These are phyloP conservation scores for Bifiguratus adelaidae DNA, from an alignment of 192 early-diverging fungal species.

Conservation along the genomic window DNA sequence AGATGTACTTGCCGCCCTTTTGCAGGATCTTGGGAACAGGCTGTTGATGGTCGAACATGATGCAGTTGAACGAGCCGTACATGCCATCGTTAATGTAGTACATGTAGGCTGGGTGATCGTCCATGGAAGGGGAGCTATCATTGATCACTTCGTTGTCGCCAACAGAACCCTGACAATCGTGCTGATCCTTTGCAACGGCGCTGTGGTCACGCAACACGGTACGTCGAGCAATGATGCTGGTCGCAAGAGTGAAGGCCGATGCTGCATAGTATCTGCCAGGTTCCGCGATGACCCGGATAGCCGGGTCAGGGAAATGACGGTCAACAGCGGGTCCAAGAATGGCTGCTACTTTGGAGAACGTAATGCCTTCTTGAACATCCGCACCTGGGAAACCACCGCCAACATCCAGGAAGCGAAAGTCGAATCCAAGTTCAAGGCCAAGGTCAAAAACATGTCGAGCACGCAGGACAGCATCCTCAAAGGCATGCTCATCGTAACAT, in stretches of 20 bases:
- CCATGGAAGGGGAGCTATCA: conserved; percentile 6
- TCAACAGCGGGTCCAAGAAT: conserved; percentile 75
- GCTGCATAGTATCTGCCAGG: conserved; percentile 96
- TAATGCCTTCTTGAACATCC: conserved; percentile 58
- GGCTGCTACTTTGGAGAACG: conserved; percentile 74
- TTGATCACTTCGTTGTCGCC: neutral
- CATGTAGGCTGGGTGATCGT: conserved; percentile 48
- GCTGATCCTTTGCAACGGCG: neutral
- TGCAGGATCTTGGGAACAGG: conserved; percentile 61
- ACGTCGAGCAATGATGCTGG: conserved; percentile 88
- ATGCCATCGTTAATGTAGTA: conserved; percentile 99
- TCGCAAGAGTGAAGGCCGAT: conserved; percentile 88
- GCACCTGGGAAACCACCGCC: conserved; percentile 96
- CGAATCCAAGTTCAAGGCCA: conserved; percentile 64
- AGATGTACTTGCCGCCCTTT: conserved; percentile 2
- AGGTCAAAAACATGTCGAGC: conserved; percentile 86
- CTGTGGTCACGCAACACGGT: conserved; percentile 38
- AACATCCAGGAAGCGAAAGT: conserved; percentile 68
- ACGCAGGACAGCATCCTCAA: conserved; percentile 77
- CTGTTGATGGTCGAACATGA: conserved; percentile 91
- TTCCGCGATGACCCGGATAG: conserved; percentile 92
- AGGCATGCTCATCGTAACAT: conserved; percentile 81
- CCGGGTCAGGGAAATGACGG: conserved; percentile 54
- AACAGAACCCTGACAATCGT: neutral
- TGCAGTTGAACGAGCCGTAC: conserved; percentile 97